Percentiles rank a stretch among this genome's conserved stretches.
Conservation (phyloP, 176 grass and related monocot species). For the Elymus sibiricus region DNA sequence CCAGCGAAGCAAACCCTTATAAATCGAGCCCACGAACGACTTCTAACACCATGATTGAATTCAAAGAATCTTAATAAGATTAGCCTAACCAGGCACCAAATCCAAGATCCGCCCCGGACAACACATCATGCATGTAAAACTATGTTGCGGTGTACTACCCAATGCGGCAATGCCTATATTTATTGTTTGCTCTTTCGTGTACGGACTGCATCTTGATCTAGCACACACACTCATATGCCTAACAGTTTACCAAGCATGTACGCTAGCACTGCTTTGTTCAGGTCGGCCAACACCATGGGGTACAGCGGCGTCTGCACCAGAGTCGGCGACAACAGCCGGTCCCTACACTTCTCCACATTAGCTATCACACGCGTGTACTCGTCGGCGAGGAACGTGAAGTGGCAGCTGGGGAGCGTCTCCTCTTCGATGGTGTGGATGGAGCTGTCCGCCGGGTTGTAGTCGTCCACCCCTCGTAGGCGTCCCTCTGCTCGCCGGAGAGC, state of each 20-base stretch:
- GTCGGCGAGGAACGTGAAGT: neutral
- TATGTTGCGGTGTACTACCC: no score
- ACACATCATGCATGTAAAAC: no score
- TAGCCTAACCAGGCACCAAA: no score
- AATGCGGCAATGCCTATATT: no score
- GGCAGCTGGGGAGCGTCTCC: neutral
- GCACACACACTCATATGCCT: neutral
- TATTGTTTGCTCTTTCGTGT: no score
- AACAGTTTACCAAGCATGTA: neutral
- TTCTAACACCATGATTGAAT: no score
- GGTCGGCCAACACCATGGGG: neutral
- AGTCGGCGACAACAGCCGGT: neutral
- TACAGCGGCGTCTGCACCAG: neutral
- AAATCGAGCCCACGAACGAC: no score
- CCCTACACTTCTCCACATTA: neutral
- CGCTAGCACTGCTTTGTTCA: neutral
- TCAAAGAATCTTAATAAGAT: no score
- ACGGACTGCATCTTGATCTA: no score
- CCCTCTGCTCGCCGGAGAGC: neutral
- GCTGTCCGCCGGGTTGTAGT: neutral
- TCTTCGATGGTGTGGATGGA: neutral
- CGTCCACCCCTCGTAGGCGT: neutral
- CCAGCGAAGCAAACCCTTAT: no score
- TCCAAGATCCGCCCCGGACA: no score
- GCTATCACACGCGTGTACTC: neutral